phyloP scores from a whole-genome alignment of 169 alveolate species.

The Plasmodium chabaudi region DNA sequence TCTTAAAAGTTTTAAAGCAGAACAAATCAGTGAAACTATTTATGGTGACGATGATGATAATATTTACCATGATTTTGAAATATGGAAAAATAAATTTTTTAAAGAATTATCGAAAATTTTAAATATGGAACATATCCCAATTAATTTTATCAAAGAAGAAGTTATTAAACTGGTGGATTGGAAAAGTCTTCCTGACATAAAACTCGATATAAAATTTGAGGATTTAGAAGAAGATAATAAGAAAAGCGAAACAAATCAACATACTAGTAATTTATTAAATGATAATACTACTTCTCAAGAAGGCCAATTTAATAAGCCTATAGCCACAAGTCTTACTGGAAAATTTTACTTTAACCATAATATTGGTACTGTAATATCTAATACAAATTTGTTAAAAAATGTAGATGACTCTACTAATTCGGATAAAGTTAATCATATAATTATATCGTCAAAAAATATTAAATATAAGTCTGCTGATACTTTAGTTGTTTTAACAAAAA shows the following conservation, averaged over 20 bases:
- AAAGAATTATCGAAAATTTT: slow-evolving; percentile 47
- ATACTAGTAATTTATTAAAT: not conserved
- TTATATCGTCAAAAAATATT: slow-evolving; percentile 17
- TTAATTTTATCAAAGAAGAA: not conserved
- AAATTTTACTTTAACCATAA: slow-evolving; percentile 75
- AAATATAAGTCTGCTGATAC: slow-evolving; percentile 84
- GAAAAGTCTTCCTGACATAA: slow-evolving; percentile 32
- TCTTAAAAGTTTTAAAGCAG: slow-evolving; percentile 79
- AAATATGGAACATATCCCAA: slow-evolving; percentile 11
- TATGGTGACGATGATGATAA: slow-evolving; percentile 85
- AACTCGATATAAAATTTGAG: slow-evolving; percentile 11
- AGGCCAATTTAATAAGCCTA: slow-evolving; percentile 57
- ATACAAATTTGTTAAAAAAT: slow-evolving; percentile 41
- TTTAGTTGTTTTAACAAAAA: slow-evolving; percentile 78
- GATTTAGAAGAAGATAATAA: slow-evolving; percentile 39
- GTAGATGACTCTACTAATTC: slow-evolving; percentile 2
- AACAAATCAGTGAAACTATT: slow-evolving; percentile 72
- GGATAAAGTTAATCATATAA: slow-evolving; percentile 62
- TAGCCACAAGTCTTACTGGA: slow-evolving; percentile 76
- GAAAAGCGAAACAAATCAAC: not conserved
- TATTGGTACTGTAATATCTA: slow-evolving; percentile 48
- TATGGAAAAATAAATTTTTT: slow-evolving; percentile 79
- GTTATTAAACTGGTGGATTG: slow-evolving; percentile 73
- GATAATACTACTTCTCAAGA: slow-evolving; percentile 10
- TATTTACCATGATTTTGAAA: slow-evolving; percentile 82